Percentiles rank a stretch among this genome's conserved stretches.
These are phyloP conservation scores for Leccinum boreale DNA, from an alignment of 768 basidiomycete species.

Conservation along the genomic window DNA sequence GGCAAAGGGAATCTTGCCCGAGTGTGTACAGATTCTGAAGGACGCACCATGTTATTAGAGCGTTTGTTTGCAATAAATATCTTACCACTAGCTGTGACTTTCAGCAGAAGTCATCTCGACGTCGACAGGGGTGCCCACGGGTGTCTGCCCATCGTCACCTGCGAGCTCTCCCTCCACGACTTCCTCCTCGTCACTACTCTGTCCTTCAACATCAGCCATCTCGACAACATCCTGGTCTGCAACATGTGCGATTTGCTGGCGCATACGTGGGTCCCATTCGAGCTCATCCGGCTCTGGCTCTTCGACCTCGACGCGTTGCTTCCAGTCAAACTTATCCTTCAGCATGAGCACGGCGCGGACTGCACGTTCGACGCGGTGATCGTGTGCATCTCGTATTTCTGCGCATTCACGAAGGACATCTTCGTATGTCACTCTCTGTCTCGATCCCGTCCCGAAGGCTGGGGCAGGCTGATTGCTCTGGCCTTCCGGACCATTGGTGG, in stretches of 20 bases:
- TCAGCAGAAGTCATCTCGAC: constrained; percentile 19
- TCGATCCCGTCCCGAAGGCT: constrained; percentile 21
- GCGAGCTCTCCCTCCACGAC: constrained; percentile 35
- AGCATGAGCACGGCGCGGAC: constrained; percentile 77
- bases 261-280: constrained; percentile 60
- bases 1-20: constrained; percentile 40
- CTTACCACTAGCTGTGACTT: constrained; percentile 7
- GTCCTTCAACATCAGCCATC: constrained; percentile 29
- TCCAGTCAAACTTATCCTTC: constrained; percentile 79
- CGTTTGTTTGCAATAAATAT: neutral
- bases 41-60: constrained; percentile 34
- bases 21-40: constrained; percentile 44
- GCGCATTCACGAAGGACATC: constrained; percentile 67
- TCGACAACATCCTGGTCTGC: constrained; percentile 8
- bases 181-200: constrained; percentile 38
- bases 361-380: constrained; percentile 72
- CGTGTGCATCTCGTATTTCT: constrained; percentile 67
- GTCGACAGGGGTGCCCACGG: constrained; percentile 18
- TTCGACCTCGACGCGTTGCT: constrained; percentile 74
- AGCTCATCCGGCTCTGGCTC: constrained; percentile 78
- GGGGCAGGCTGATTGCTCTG: constrained; percentile 26
- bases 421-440: constrained; percentile 38
- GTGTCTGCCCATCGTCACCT: constrained; percentile 29
- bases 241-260: constrained; percentile 10
- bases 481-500: constrained; percentile 45